Conservation (phyloP, 2,329 filamentous ascomycete species). For the Pseudogymnoascus sp. region DNA sequence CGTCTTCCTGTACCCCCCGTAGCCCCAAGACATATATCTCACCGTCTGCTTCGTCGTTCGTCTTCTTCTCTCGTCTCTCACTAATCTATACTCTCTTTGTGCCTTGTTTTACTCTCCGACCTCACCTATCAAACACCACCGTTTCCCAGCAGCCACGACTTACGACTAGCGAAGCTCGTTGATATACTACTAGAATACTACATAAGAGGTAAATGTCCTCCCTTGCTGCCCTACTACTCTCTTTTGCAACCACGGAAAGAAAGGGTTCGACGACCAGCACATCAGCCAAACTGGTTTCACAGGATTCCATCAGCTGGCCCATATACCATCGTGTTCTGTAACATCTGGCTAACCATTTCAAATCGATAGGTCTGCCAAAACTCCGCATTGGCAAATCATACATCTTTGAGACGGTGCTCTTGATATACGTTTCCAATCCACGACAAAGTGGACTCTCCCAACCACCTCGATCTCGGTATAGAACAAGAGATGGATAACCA, state of each 20-base stretch:
- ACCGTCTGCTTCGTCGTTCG: background rate
- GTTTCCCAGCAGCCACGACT: background rate
- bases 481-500: slow-evolving; percentile 3
- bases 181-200: background rate
- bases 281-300: background rate
- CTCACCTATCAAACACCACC: background rate
- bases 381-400: background rate
- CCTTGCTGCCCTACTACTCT: background rate
- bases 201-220: background rate
- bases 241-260: background rate
- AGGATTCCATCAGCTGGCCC: slow-evolving; percentile 4
- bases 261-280: background rate
- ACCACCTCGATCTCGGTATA: background rate
- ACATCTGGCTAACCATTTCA: slow-evolving; percentile 2
- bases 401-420: background rate
- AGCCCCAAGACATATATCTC: slow-evolving; percentile 6
- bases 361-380: slow-evolving; percentile 1
- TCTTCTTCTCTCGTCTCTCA: background rate
- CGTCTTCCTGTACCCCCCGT: background rate
- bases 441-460: background rate
- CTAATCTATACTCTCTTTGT: slow-evolving; percentile 6
- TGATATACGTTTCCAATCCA: background rate
- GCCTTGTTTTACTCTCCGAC: background rate
- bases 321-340: slow-evolving; percentile 1
- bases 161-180: background rate